Conservation (phyloP, 768 basidiomycete species). For the Tricholoma sp. region DNA sequence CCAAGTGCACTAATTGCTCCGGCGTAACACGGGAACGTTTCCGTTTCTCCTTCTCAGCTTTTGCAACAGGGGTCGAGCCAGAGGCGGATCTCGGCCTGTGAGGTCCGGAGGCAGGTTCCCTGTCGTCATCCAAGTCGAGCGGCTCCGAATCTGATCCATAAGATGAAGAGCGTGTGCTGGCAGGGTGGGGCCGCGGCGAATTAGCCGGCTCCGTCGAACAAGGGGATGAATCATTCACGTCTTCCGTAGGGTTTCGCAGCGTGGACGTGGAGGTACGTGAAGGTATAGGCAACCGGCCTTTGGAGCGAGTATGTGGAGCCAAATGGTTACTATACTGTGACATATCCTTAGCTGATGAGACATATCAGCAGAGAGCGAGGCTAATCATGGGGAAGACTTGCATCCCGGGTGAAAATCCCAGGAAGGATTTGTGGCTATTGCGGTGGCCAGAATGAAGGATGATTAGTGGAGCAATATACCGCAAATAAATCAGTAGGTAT, state of each 20-base stretch:
- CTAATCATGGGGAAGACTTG: conserved; percentile 10
- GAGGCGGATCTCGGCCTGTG: conserved; percentile 30
- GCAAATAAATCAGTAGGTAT: not conserved
- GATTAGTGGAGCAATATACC: conserved; percentile 6
- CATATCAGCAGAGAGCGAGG: not conserved
- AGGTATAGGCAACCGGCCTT: not conserved
- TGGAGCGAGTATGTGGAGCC: not conserved
- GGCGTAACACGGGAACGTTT: conserved; percentile 78
- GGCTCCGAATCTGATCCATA: conserved; percentile 11
- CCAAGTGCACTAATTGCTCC: conserved; percentile 73
- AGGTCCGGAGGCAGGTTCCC: conserved; percentile 29
- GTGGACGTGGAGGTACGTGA: conserved; percentile 3
- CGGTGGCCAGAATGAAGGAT: conserved; percentile 20
- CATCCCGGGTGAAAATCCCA: conserved; percentile 24
- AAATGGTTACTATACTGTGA: conserved; percentile 16
- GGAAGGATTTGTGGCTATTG: conserved; percentile 15
- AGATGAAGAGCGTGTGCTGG: conserved; percentile 4
- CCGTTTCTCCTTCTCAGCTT: conserved; percentile 49
- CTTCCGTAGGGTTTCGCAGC: conserved; percentile 13
- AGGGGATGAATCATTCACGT: conserved; percentile 21
- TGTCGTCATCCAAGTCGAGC: conserved; percentile 25
- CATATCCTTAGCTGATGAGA: conserved; percentile 24
- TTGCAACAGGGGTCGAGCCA: conserved; percentile 23
- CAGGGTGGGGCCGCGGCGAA: conserved; percentile 13
- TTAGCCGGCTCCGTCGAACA: conserved; percentile 10